phyloP scores from a whole-genome alignment of 352 stramenopile species.

The Pythium dissimile region DNA sequence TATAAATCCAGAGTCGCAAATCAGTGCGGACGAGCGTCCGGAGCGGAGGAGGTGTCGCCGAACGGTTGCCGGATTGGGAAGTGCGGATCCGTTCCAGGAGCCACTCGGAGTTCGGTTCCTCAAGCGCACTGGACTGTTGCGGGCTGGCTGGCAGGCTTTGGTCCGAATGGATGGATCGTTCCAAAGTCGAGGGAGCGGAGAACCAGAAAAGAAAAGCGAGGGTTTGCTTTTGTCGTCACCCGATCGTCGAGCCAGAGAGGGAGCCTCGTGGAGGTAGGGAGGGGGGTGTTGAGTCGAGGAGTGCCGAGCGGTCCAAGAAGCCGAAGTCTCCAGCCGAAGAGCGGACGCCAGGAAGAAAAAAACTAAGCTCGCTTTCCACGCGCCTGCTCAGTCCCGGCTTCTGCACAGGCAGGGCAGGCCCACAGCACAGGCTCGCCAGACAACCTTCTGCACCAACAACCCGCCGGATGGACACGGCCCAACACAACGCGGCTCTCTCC shows the following conservation, averaged over 20 bases:
- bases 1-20: too few relatives aligned
- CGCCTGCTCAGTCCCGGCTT: constrained; percentile 10
- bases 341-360: constrained; percentile 24
- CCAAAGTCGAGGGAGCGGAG: not conserved
- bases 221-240: too few relatives aligned
- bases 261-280: not conserved
- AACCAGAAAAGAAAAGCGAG: not conserved
- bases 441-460: constrained; percentile 4
- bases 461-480: not conserved
- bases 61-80: not conserved
- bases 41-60: not conserved
- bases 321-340: constrained; percentile 14
- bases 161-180: not conserved
- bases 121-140: not conserved
- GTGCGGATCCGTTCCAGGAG: too few relatives aligned
- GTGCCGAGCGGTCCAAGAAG: not conserved
- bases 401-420: constrained; percentile 16
- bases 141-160: too few relatives aligned
- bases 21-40: not conserved
- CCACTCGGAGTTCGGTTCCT: not conserved
- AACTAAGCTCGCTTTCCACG: constrained; percentile 17
- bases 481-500: not conserved
- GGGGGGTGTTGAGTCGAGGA: too few relatives aligned
- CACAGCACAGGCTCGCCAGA: not conserved
- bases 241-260: not conserved